Conservation (phyloP, 2,329 filamentous ascomycete species). For the Talaromyces sp. region DNA sequence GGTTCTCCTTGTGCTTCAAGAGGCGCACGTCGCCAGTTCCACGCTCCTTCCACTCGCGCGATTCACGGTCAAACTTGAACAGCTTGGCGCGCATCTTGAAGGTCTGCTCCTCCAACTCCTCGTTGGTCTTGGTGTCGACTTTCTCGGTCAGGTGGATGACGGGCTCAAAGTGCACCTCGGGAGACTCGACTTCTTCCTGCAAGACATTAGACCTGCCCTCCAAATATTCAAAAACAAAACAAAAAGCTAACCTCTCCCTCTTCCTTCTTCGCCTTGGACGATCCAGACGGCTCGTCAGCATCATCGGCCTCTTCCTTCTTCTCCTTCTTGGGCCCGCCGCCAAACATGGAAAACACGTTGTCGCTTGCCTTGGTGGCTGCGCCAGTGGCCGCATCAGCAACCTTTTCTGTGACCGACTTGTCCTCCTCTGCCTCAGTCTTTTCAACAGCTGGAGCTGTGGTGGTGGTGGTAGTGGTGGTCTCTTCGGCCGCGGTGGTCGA, state of each 20-base stretch:
- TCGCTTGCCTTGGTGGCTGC: conserved; percentile 42
- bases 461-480: conserved; percentile 18
- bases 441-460: conserved; percentile 26
- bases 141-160: conserved; percentile 95
- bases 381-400: conserved; percentile 30
- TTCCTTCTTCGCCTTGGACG: conserved; percentile 71
- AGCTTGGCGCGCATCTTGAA: conserved; percentile 99
- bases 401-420: conserved; percentile 22
- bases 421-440: conserved; percentile 25
- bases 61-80: conserved; percentile 93
- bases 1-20: conserved; percentile 98
- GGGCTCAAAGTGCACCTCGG: conserved; percentile 95
- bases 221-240: conserved; percentile 10
- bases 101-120: conserved; percentile 92
- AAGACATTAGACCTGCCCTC: background rate
- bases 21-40: conserved; percentile 94
- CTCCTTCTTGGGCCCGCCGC: conserved; percentile 94
- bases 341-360: conserved; percentile 95
- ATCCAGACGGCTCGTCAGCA: conserved; percentile 81
- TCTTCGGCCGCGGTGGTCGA: conserved; percentile 34
- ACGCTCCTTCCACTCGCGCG: conserved; percentile 97
- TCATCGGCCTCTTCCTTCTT: conserved; percentile 81
- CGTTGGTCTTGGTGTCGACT: conserved; percentile 95
- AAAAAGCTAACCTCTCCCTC: conserved; percentile 50
- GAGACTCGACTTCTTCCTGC: conserved; percentile 74